phyloP scores from a whole-genome alignment of 1,139 yeast genomes.

The Candida glucosophila region DNA sequence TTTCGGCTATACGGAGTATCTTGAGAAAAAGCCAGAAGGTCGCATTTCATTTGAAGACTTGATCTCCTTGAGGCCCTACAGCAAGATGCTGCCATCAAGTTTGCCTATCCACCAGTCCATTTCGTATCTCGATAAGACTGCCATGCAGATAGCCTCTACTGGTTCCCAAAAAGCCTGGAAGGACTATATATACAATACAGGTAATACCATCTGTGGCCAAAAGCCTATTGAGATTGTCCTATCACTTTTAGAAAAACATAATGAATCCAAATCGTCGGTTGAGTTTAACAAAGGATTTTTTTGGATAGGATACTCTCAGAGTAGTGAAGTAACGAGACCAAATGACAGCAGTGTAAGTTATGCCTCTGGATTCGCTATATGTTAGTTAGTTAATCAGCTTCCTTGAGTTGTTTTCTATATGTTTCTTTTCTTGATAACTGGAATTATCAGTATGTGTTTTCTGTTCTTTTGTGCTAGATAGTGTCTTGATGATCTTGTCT shows the following conservation, averaged over 20 bases:
- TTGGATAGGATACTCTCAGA: slow-evolving; percentile 84
- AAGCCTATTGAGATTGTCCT: slow-evolving; percentile 67
- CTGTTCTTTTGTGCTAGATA: no score
- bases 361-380: slow-evolving; percentile 76
- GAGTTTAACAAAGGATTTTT: slow-evolving; percentile 21
- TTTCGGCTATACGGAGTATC: slow-evolving; percentile 63
- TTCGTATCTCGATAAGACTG: slow-evolving; percentile 59
- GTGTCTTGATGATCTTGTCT: no score
- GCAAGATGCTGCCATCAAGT: slow-evolving; percentile 6
- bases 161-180: slow-evolving; percentile 57
- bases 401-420: no score
- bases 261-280: slow-evolving; percentile 3
- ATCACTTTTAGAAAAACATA: slow-evolving; percentile 34
- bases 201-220: slow-evolving; percentile 92
- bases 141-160: slow-evolving; percentile 53
- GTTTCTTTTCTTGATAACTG: no score
- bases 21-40: slow-evolving; percentile 16
- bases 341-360: slow-evolving; percentile 82
- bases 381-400: no score
- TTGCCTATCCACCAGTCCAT: slow-evolving; percentile 62
- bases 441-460: no score
- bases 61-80: slow-evolving; percentile 8
- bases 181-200: slow-evolving; percentile 56
- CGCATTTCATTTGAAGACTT: slow-evolving; percentile 9
- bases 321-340: slow-evolving; percentile 42